Percentiles rank a stretch among this genome's conserved stretches.
phyloP scores from a whole-genome alignment of 2,329 filamentous ascomycete genomes.

The Neopestalotiopsis rosae region DNA sequence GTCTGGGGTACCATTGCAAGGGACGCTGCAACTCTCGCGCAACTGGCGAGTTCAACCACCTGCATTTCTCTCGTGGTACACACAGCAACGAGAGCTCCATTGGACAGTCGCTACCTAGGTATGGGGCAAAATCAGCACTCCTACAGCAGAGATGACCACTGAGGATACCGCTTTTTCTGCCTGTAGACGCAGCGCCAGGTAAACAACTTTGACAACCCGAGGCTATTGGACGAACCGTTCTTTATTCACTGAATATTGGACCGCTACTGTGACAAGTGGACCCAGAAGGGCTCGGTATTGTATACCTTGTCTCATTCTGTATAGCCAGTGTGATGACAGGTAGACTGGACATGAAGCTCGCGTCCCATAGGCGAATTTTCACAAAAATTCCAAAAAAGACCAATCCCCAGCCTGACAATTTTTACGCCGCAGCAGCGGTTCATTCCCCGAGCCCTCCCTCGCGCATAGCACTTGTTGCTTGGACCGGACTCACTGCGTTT shows the following conservation, averaged over 20 bases:
- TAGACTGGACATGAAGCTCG: slow-evolving; percentile 22
- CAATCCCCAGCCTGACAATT: slow-evolving; percentile 37
- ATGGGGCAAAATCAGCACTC: slow-evolving; percentile 8
- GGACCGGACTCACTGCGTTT: slow-evolving; percentile 20
- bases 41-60: slow-evolving; percentile 14
- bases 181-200: slow-evolving; percentile 19
- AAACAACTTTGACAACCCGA: slow-evolving; percentile 12
- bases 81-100: slow-evolving; percentile 14
- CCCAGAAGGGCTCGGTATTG: slow-evolving; percentile 7
- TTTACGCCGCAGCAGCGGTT: slow-evolving; percentile 24
- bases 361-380: slow-evolving; percentile 33
- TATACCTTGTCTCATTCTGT: not conserved
- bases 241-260: slow-evolving; percentile 17
- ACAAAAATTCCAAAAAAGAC: slow-evolving; percentile 18
- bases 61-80: slow-evolving; percentile 8
- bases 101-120: slow-evolving; percentile 13
- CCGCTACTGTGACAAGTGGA: slow-evolving; percentile 15
- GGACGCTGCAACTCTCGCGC: not conserved
- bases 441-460: not conserved
- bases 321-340: not conserved
- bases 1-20: slow-evolving; percentile 1
- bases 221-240: slow-evolving; percentile 20
- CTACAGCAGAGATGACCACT: slow-evolving; percentile 14
- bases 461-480: not conserved
- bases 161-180: slow-evolving; percentile 12